A percentile compares a stretch with the other conserved stretches of the same genome.
These are phyloP conservation scores for Cronartium quercuum DNA, from an alignment of 1,284 basidiomycete species.

Conservation along the genomic window DNA sequence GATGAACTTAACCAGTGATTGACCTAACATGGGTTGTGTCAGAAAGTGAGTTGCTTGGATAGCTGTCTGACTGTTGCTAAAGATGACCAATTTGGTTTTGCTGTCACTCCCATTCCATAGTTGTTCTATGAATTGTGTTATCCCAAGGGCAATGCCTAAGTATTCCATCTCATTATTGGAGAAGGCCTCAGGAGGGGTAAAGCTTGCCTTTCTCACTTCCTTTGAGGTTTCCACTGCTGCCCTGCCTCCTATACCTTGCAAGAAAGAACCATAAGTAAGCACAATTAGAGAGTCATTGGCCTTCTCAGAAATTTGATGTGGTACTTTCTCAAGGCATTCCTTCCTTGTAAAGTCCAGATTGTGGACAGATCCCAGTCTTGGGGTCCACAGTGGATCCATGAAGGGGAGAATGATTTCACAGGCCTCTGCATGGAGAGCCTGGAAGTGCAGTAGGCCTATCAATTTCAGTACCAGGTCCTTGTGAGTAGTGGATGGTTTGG, in stretches of 20 bases:
- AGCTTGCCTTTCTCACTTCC: not conserved
- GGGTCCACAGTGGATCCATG: not conserved
- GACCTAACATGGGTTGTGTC: not conserved
- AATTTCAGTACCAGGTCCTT: not conserved
- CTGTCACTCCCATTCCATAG: too few relatives aligned
- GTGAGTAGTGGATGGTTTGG: too few relatives aligned
- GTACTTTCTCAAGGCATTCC: not conserved
- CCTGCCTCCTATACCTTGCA: not conserved
- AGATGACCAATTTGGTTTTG: not conserved
- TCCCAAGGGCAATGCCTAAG: not conserved
- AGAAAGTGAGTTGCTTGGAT: not conserved
- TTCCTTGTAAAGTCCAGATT: not conserved
- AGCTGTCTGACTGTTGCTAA: not conserved
- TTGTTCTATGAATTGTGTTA: too few relatives aligned
- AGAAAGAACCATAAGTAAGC: not conserved
- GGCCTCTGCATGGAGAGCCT: not conserved
- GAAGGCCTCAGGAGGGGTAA: not conserved
- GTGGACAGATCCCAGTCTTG: not conserved
- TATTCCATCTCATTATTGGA: not conserved
- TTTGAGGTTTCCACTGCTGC: not conserved
- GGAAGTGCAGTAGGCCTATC: not conserved
- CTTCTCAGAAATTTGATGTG: not conserved
- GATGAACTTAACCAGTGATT: not conserved
- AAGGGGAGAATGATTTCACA: not conserved
- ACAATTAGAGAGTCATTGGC: not conserved